Percentiles rank a stretch among this genome's conserved stretches.
Evolutionary conservation across 257 asterid species (phyloP).

Genomic region (Nicotiana tomentosiformis): DNA sequence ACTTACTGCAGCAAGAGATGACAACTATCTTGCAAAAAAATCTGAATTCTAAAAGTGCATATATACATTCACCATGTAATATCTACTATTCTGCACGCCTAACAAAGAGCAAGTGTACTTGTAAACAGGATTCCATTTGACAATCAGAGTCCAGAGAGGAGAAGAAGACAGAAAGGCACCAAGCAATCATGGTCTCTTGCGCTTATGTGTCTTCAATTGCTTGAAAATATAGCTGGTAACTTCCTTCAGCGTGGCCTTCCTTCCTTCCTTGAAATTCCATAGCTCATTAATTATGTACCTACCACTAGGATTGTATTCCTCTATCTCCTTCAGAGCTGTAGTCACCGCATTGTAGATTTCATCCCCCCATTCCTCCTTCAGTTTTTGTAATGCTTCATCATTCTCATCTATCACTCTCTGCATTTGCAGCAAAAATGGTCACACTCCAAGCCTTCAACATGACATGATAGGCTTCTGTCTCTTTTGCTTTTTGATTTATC

Average conservation of each 20-base stretch:
- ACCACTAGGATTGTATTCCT: constrained; percentile 42
- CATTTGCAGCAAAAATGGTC: not conserved
- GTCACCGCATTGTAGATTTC: constrained; percentile 23
- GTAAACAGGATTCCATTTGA: not conserved
- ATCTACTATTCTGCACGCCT: not conserved
- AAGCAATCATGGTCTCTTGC: constrained; percentile 18
- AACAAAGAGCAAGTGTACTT: not conserved
- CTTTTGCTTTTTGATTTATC: not conserved
- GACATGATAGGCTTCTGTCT: not conserved
- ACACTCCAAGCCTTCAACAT: not conserved
- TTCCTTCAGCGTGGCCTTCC: constrained; percentile 45
- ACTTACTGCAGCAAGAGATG: not conserved
- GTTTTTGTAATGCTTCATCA: constrained; percentile 17
- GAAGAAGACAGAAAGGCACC: not conserved
- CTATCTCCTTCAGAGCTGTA: constrained; percentile 29
- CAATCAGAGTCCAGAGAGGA: not conserved
- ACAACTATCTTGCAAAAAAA: not conserved
- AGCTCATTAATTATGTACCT: constrained; percentile 37
- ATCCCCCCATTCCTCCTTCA: constrained; percentile 31
- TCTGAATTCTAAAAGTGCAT: not conserved
- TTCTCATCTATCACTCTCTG: constrained; percentile 27
- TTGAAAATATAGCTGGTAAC: constrained; percentile 26
- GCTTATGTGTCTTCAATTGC: constrained; percentile 27
- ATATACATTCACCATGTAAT: not conserved
- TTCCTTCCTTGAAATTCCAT: constrained; percentile 37